A percentile compares a stretch with the other conserved stretches of the same genome.
Conservation (phyloP, 805 yeast genomes). For the Metschnikowia hibisci region DNA sequence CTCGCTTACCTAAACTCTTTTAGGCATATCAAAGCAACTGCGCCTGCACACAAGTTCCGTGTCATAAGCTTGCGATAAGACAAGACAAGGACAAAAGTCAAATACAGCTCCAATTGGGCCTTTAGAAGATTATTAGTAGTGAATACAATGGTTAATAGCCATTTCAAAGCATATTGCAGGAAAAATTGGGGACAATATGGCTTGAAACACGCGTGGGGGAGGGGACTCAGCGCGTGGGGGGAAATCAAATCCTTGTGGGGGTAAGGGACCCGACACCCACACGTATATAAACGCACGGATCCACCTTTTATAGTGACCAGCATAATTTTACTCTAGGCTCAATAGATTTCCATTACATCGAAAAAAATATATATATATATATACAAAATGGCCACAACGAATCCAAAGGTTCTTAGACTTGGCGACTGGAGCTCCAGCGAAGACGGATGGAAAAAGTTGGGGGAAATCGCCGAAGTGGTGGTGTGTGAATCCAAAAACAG, state of each 20-base stretch:
- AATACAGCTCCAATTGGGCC: neutral
- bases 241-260: constrained; percentile 1
- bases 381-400: constrained; percentile 8
- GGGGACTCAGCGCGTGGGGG: constrained; percentile 9
- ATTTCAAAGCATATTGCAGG: neutral
- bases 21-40: constrained; percentile 1
- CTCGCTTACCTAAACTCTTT: neutral
- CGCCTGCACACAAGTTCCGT: neutral
- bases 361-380: too few relatives aligned
- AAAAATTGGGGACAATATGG: neutral
- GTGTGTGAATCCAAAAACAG: constrained; percentile 33
- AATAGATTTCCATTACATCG: neutral
- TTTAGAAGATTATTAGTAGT: too few relatives aligned
- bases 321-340: neutral
- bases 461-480: constrained; percentile 31
- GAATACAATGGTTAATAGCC: neutral
- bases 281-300: constrained; percentile 3
- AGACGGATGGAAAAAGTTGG: constrained; percentile 14
- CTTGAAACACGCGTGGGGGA: constrained; percentile 3
- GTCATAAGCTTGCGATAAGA: neutral
- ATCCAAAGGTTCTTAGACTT: constrained; percentile 19
- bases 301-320: neutral
- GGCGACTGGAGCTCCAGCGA: constrained; percentile 16
- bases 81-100: too few relatives aligned
- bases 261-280: neutral